These are phyloP conservation scores for Colletotrichum chrysophilum DNA, from an alignment of 2,329 filamentous ascomycete species.

Conservation along the genomic window DNA sequence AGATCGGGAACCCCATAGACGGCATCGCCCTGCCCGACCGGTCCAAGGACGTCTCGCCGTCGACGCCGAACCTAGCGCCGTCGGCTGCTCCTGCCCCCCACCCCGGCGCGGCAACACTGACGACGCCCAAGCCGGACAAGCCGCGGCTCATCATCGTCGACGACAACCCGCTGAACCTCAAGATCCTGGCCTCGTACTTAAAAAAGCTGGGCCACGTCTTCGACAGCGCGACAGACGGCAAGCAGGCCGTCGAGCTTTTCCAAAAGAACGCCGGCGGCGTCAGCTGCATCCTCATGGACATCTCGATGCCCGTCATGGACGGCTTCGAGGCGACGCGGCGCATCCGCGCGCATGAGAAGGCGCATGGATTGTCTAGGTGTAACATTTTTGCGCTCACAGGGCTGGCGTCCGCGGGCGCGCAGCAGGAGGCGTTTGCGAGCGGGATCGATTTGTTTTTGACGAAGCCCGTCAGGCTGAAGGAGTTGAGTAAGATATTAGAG, in stretches of 20 bases:
- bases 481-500: slow-evolving; percentile 30
- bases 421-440: slow-evolving; percentile 57
- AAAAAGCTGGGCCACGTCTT: slow-evolving; percentile 34
- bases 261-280: slow-evolving; percentile 25
- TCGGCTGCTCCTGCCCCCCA: too few species aligned
- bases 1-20: background rate
- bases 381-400: slow-evolving; percentile 60
- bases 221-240: slow-evolving; percentile 36
- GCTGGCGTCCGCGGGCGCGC: slow-evolving; percentile 51
- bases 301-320: slow-evolving; percentile 64
- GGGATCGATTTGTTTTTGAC: slow-evolving; percentile 61
- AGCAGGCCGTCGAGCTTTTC: slow-evolving; percentile 36
- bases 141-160: slow-evolving; percentile 40
- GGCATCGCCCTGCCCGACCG: fast-evolving
- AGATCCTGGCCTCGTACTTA: slow-evolving; percentile 37
- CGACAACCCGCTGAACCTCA: slow-evolving; percentile 45
- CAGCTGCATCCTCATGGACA: slow-evolving; percentile 47
- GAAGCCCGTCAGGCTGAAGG: slow-evolving; percentile 54
- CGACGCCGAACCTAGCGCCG: fast-evolving
- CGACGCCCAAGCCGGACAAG: background rate
- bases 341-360: slow-evolving; percentile 55
- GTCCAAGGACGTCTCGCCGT: background rate
- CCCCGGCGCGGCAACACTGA: background rate
- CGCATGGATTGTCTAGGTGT: slow-evolving; percentile 42
- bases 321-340: slow-evolving; percentile 53